Base-by-base conservation (phyloP, 495 filamentous ascomycete species). In the Neurospora sp. region DNA sequence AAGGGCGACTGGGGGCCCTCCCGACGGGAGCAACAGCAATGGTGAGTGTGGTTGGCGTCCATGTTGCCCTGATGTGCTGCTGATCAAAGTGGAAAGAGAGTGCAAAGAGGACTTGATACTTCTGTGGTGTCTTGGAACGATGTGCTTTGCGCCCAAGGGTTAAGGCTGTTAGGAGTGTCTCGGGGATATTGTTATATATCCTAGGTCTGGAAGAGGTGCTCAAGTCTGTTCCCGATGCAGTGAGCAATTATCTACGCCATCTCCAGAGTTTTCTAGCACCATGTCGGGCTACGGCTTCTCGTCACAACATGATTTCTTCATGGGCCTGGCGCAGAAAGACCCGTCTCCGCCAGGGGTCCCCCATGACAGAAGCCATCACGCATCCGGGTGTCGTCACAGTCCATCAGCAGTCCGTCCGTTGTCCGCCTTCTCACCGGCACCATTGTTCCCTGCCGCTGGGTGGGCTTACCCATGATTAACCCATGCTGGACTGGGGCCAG, bases 121-220 rank as follows among this genome's bases (percentile, higher is more conserved):
- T 66, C 1, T 35, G 54, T 37, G 54, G 9, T 66, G 54, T 66
- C 54, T 35, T 66, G 54, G 54, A 66, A 35, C 7, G 54, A 37
- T 66, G 27, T 66, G 27, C 54, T 35, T 66, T 18, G 27, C 54
- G 14, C 27, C 54, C 54, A 66, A 18, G 54, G 54, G 54, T 66
- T 35, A 35, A 35, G 54, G 54, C 54, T 66, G 14, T 10, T 66
- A 35, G 54, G 27, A 66, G 54, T 66, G 54, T 66, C 54, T 66
- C 54, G 54, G 54, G 54, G 54, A 66, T 66, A 66, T 66, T 66
- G 54, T 66, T 66, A 66, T 66, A 66, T 66, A 66, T 66, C 54
- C 54, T 66, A 35, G 6, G 54, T 66, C 54, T 35, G 27, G 54
- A 66, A 66, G 54, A 66, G 54, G 54, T 66, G 54, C 54, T 66